A percentile compares a stretch with the other conserved stretches of the same genome.
phyloP scores from a whole-genome alignment of 331 rosid genomes.

The Phaseolus coccineus region DNA sequence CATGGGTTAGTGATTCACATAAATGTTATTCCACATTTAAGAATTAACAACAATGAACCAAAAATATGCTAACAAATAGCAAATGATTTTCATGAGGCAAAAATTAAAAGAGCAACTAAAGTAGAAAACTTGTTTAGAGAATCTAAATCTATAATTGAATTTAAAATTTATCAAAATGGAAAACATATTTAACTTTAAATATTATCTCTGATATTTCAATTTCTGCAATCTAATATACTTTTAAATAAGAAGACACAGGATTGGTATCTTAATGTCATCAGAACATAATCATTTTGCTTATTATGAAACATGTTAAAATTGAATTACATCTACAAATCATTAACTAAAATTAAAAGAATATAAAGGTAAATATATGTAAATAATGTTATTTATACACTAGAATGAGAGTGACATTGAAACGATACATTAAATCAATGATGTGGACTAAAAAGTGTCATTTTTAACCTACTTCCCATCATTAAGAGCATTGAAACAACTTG shows the following conservation, averaged over 20 bases:
- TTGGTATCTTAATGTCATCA: not conserved
- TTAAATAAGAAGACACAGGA: not conserved
- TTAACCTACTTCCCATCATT: not conserved
- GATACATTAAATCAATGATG: not conserved
- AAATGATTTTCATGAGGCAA: too few species aligned
- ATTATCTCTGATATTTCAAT: not conserved
- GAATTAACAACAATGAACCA: too few species aligned
- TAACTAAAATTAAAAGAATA: not conserved
- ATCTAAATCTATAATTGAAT: too few species aligned
- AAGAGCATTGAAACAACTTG: constrained; percentile 7
- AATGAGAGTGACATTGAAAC: constrained; percentile 25
- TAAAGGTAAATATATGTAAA: not conserved
- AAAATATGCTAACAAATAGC: too few species aligned
- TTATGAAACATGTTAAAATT: not conserved
- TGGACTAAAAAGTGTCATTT: constrained; percentile 23
- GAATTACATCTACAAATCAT: not conserved
- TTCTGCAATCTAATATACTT: not conserved
- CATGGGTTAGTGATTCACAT: too few species aligned
- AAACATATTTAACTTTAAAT: not conserved
- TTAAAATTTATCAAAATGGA: too few species aligned
- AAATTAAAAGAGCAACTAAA: too few species aligned
- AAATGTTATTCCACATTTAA: too few species aligned
- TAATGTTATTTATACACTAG: not conserved
- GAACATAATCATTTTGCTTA: not conserved
- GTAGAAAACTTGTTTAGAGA: too few species aligned